Evolutionary conservation across 768 basidiomycete genomes (phyloP), one percentile per base, ranked within the genome.

Genomic region (Suillus subaureus): DNA sequence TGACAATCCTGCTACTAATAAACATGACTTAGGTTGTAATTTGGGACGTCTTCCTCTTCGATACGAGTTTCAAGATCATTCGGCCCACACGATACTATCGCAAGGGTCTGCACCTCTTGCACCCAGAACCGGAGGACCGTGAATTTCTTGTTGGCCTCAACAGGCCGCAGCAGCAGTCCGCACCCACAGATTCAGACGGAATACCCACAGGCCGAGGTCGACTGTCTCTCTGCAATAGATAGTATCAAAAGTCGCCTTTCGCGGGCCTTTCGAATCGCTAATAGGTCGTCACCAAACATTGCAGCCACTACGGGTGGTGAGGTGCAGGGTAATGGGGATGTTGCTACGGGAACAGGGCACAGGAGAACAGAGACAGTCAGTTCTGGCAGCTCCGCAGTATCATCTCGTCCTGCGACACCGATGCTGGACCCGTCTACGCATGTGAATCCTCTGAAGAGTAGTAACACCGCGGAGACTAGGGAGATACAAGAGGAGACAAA

Each of bases 41-140:
- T 45, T 94, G 91, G 87, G 97, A 99, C 66, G 96, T 98, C 15
- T 97, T 99, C 78, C 82, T 98, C 47, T 80, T 99, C 61, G 97
- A 99, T 74, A 79, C 86, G 0, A 91, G 95, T 72, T 99, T 99
- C 73, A 82, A 83, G 61, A 94, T 99, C 62, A 89, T 95, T 72
- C 87, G 93, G n/a, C 97, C 97, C 2, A 90, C 87, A 72, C 85
- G 97, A 42, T 91, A 92, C 69, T 95, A 96, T 72, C 89, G 96
- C 18, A 91, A 93, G 70, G 93, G 94, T 6, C 78, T 98, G 37
- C 87, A 88, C 68, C 78, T 96, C 26, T 75, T 91, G 66, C 85
- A 87, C 64, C 75, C 79, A 16, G 75, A 74, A 49, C 70, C 69
- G 15, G 69, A 68, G 49, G 77, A 67, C 63, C 74, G 68, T 61